Evolutionary conservation across 2,329 filamentous ascomycete genomes (phyloP), one percentile per base, ranked within the genome.

Genomic region (Mariannaea elegans): DNA sequence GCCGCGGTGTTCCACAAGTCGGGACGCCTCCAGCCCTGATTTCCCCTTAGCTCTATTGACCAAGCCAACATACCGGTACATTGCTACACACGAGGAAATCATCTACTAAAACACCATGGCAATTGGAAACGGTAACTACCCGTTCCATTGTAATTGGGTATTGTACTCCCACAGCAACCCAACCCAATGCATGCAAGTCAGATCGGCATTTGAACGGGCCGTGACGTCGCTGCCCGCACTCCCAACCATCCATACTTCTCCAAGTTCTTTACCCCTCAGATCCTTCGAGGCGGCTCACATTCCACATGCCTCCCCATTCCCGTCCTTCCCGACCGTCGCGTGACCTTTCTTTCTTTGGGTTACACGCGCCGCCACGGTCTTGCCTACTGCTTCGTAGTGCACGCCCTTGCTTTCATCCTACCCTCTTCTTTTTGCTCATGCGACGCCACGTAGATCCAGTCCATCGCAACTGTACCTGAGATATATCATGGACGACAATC

Each of bases 401-500:
- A 45, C 42, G 24, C 41, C 29, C 31, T 45, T n/a, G 47, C 27
- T 16, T 39, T 18, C 38, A 62, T 39, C 45, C 46, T 41, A 56
- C 50, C 47, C 52, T 46, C 55, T 27, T 24, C 48, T 36, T 47
- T 44, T 34, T 41, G 32, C 52, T 38, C 27, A 46, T 48, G 42
- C 47, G 42, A 51, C 45, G 51, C 48, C 34, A 16, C 56, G 41
- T 31, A 34, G 44, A 42, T 51, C 21, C 13, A 12, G 8, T 44
- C 41, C 16, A 59, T 62, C 38, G 34, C 48, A 46, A 42, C 49
- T 42, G 51, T 45, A 49, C 32, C 8, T 38, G 21, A 21, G 7
- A 29, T 18, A 39, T 38, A 59, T 59, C 64, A 61, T 57, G 58
- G 64, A 68, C 18, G 67, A 68, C 18, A 65, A 62, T 47, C 63